Evolutionary conservation across 129 eudicot species (phyloP), one percentile per base, ranked within the genome.

Genomic region (Glebionis coronaria): DNA sequence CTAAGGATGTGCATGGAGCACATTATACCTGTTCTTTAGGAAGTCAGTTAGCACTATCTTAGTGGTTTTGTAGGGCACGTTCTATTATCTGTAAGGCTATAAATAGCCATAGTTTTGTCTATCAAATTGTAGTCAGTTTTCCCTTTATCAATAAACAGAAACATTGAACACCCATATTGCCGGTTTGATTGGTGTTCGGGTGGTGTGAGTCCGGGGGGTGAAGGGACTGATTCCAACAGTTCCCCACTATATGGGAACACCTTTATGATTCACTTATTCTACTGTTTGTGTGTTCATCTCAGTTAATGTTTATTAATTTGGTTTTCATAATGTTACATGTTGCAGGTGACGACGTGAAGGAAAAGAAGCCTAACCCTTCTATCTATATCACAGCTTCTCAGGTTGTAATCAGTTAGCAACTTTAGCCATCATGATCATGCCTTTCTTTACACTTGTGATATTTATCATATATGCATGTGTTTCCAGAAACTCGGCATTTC

Each of bases 341-440:
- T 78, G 72, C 70, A 93, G 97, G 99, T 14, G 99, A 93, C 71
- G 99, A 89, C 72, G 99, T 93, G 61, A 93, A 93, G 87, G 92
- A 88, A 77, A 93, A 93, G 81, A 93, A 93, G 68, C 99, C 99
- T 7, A 90, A 93, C 82, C 99, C 99, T 49, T 77, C 84, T 35
- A 93, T 93, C 35, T 93, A 93, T 81, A 38, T 86, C 56, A 85
- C 97, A 56, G 97, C 99, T 65, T 78, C 87, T 42, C 78, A 84
- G 95, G 99, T 93, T 79, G 65, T 42, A 58, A 40, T 29, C 12
- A 0, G 46, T 45, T 29, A 51, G 38, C 20, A 62, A 15, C 16
- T 52, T 64, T 35, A 35, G 3, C 23, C 12, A 38, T 14, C 13
- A 52, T 9, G 25, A n/a, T 56, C 3, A 28, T 65, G 19, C 4